phyloP scores from a whole-genome alignment of 768 basidiomycete genomes.

The Suillus subalutaceus region DNA sequence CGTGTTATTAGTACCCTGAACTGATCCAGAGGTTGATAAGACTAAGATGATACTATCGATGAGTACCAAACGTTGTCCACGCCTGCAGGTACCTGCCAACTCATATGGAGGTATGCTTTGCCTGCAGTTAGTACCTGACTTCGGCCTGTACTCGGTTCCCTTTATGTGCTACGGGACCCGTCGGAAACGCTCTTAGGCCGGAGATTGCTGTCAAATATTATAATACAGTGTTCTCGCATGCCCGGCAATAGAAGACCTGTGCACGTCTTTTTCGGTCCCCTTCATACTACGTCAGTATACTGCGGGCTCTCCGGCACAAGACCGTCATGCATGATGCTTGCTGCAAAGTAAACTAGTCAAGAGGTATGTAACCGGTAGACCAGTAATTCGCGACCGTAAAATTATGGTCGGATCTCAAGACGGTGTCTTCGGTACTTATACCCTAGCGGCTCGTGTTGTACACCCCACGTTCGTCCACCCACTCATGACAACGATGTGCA shows the following conservation, averaged over 20 bases:
- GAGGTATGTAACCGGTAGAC: not conserved
- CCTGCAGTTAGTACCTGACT: not conserved
- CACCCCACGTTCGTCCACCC: not conserved
- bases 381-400: constrained; percentile 2
- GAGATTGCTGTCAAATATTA: not conserved
- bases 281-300: not conserved
- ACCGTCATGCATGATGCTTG: not conserved
- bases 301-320: not conserved
- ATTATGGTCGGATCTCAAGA: constrained; percentile 4
- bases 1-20: not conserved
- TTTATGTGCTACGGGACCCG: no score
- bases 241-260: not conserved
- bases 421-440: not conserved
- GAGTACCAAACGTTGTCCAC: no score
- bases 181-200: not conserved
- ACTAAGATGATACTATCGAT: not conserved
- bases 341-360: no score
- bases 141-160: not conserved
- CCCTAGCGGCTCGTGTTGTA: not conserved
- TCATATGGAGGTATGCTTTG: not conserved
- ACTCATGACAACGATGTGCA: constrained; percentile 22
- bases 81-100: not conserved
- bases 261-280: not conserved
- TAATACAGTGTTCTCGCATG: not conserved
- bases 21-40: not conserved